phyloP scores from a whole-genome alignment of 2,329 filamentous ascomycete species.

The Exophiala oligosperma region DNA sequence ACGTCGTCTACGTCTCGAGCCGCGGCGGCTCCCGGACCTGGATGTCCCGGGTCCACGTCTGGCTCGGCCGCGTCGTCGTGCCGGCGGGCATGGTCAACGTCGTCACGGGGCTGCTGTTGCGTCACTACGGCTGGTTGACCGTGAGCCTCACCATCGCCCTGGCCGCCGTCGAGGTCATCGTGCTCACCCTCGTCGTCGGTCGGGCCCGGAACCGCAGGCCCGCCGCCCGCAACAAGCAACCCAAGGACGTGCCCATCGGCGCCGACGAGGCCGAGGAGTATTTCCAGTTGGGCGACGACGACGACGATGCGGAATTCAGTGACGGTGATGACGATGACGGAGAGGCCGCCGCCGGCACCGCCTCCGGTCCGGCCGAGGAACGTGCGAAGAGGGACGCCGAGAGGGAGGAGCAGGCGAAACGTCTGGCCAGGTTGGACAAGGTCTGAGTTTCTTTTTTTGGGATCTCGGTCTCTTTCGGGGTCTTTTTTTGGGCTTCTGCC shows the following conservation, averaged over 20 bases:
- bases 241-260: conserved; percentile 7
- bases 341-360: conserved; percentile 14
- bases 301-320: conserved; percentile 23
- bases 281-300: conserved; percentile 29
- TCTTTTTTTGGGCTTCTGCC: no score
- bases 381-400: conserved; percentile 20
- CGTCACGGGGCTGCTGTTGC: conserved; percentile 25
- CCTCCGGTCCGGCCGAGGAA: conserved; percentile 5
- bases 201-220: conserved; percentile 12
- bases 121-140: conserved; percentile 29
- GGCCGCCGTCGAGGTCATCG: conserved; percentile 23
- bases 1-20: conserved; percentile 34
- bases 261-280: conserved; percentile 30
- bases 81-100: conserved; percentile 31
- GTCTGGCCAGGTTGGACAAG: conserved; percentile 25
- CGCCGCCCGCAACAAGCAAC: conserved; percentile 15
- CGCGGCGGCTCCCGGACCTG: conserved; percentile 18
- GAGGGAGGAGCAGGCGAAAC: conserved; percentile 23
- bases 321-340: conserved; percentile 25
- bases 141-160: conserved; percentile 22
- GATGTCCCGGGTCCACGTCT: conserved; percentile 31
- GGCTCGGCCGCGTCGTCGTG: conserved; percentile 32
- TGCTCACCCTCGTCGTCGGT: conserved; percentile 20
- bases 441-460: conserved; percentile 11
- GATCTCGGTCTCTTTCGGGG: no score